Percentiles rank a stretch among this genome's conserved stretches.
These are phyloP conservation scores for Cyclotella kingstonii DNA, from an alignment of 108 stramenopile species.

Conservation along the genomic window DNA sequence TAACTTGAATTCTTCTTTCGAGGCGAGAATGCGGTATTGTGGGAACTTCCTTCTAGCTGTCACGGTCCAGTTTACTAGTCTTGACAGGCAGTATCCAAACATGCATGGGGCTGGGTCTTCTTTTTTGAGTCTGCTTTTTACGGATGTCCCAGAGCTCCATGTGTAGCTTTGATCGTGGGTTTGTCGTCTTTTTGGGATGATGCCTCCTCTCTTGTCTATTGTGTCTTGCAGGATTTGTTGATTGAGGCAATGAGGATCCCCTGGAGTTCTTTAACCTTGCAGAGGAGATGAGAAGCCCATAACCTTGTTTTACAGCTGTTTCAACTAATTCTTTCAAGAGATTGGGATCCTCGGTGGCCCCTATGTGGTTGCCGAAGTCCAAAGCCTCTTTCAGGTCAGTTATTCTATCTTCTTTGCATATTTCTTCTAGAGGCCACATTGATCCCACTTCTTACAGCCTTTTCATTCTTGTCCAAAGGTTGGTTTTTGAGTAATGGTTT, in stretches of 20 bases:
- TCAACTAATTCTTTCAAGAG: conserved; percentile 4
- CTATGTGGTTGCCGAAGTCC: conserved; percentile 24
- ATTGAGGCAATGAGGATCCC: too few relatives aligned
- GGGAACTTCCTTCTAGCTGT: conserved; percentile 6
- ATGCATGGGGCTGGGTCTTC: conserved; percentile 5
- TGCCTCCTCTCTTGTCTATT: background rate
- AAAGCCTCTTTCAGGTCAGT: conserved; percentile 6
- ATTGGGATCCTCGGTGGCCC: conserved; percentile 1
- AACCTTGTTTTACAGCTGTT: conserved; percentile 8
- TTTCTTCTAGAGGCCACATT: conserved; percentile 1
- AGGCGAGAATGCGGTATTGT: background rate
- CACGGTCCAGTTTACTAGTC: background rate
- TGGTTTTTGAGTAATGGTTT: conserved; percentile 4
- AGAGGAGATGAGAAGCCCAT: background rate
- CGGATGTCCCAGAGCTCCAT: conserved; percentile 2
- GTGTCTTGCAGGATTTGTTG: background rate
- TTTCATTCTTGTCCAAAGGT: conserved; percentile 19
- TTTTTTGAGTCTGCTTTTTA: conserved; percentile 8
- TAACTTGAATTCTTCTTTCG: conserved; percentile 3
- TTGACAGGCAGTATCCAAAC: background rate
- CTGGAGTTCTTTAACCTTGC: background rate
- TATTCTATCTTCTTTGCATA: background rate
- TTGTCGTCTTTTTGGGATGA: background rate
- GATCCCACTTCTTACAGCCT: background rate
- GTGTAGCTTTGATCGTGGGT: conserved; percentile 16